Conservation (phyloP, 139 green algal genomes). For the Chlamydomonas sphaeroides region DNA sequence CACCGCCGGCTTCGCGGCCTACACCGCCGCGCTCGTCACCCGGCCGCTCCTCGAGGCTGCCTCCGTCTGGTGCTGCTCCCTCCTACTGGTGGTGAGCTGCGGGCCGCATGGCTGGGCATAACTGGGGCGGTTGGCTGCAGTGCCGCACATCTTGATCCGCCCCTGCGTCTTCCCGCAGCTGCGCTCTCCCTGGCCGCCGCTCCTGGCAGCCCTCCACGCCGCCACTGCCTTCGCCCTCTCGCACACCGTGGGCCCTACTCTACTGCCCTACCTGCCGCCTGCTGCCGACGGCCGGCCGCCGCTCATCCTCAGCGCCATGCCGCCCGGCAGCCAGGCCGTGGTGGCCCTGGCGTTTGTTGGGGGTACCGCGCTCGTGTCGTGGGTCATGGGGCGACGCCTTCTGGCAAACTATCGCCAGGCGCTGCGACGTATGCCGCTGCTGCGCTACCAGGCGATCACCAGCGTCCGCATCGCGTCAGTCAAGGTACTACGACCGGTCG, state of each 20-base stretch:
- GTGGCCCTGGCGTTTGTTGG: background rate
- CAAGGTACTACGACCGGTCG: no score
- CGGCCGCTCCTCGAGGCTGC: background rate
- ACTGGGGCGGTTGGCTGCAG: no score
- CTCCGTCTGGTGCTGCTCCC: background rate
- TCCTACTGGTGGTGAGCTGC: background rate
- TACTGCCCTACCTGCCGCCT: background rate
- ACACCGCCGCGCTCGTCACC: background rate
- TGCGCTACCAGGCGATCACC: no score
- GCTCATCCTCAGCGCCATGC: background rate
- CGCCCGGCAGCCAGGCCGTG: background rate
- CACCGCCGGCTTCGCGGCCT: background rate
- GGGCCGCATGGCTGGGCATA: no score
- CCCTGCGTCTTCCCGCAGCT: background rate
- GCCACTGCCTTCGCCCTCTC: background rate
- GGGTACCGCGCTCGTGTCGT: no score
- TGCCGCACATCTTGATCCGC: no score
- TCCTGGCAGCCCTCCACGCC: background rate
- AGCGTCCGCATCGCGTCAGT: no score
- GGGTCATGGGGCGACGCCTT: background rate
- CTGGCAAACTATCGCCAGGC: background rate
- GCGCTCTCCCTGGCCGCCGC: background rate
- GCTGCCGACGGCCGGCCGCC: no score
- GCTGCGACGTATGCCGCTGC: no score
- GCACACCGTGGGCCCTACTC: background rate